A percentile compares a stretch with the other conserved stretches of the same genome.
Evolutionary conservation across 441 rosid genomes (phyloP).

Genomic region (Dalechampia spathulata): DNA sequence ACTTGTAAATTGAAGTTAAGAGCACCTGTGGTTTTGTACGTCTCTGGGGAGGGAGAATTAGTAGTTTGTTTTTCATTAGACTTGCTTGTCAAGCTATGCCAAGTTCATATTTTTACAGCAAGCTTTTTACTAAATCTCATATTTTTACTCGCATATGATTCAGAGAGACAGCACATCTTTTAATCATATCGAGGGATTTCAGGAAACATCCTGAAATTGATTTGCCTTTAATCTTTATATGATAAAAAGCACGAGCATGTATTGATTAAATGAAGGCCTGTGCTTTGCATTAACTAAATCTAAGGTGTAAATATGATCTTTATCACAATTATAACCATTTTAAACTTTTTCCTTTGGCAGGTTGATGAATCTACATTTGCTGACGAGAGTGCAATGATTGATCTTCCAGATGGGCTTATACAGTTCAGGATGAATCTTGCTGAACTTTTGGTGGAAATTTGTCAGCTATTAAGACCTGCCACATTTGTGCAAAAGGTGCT

Average conservation of each 20-base stretch:
- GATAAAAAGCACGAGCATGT: not conserved
- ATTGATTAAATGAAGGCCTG: not conserved
- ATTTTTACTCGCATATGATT: too few relatives aligned
- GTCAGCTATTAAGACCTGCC: conserved; percentile 69
- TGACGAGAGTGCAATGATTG: conserved; percentile 51
- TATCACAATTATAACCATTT: not conserved
- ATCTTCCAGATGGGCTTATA: conserved; percentile 80
- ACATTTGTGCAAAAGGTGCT: conserved; percentile 73
- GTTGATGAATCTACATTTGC: conserved; percentile 72
- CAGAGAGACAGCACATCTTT: too few relatives aligned
- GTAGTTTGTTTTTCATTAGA: not conserved
- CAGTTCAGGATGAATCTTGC: conserved; percentile 84
- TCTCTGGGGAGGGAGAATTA: not conserved
- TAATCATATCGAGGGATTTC: not conserved
- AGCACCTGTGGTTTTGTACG: not conserved
- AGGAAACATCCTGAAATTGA: not conserved
- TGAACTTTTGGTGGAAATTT: conserved; percentile 89
- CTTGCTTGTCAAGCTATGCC: too few relatives aligned
- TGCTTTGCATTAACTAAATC: conserved; percentile 3
- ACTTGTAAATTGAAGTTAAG: not conserved
- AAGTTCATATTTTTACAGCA: too few relatives aligned
- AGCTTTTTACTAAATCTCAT: too few relatives aligned
- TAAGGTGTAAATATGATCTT: not conserved
- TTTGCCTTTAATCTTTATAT: not conserved
- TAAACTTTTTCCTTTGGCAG: conserved; percentile 38